Percentiles rank a stretch among this genome's conserved stretches.
These are phyloP conservation scores for Benincasa hispida DNA, from an alignment of 306 rosid genomes.

Conservation along the genomic window DNA sequence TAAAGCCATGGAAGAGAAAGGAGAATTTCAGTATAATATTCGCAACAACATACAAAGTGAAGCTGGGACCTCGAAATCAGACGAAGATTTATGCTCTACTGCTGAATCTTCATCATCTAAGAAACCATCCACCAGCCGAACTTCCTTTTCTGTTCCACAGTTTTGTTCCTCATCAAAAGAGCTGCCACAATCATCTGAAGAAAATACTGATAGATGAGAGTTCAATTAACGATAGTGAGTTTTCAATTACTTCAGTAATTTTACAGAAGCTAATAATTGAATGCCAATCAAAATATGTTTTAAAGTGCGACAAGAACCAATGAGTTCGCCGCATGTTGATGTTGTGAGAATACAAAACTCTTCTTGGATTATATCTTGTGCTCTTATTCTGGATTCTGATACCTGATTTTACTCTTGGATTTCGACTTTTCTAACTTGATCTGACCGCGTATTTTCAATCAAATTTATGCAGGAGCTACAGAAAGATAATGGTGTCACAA, in stretches of 20 bases:
- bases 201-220: slow-evolving; percentile 32
- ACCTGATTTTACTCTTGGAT: neutral
- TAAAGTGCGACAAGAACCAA: too few relatives aligned
- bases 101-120: slow-evolving; percentile 69
- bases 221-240: slow-evolving; percentile 32
- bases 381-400: neutral
- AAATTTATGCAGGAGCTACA: neutral
- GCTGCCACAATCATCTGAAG: slow-evolving; percentile 34
- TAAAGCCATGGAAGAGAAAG: slow-evolving; percentile 25
- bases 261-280: neutral
- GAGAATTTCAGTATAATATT: slow-evolving; percentile 13
- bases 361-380: neutral
- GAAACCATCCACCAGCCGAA: slow-evolving; percentile 48
- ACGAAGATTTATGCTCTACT: slow-evolving; percentile 58
- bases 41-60: slow-evolving; percentile 4
- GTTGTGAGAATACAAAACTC: neutral
- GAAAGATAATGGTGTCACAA: neutral
- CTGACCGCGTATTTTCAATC: neutral
- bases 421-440: neutral
- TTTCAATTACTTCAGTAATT: neutral
- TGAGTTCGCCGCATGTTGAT: neutral
- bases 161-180: slow-evolving; percentile 32
- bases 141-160: slow-evolving; percentile 70
- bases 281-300: too few relatives aligned
- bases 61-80: slow-evolving; percentile 24